Base-by-base conservation (phyloP, 1,284 basidiomycete species). In the Cystobasidium sp. region DNA sequence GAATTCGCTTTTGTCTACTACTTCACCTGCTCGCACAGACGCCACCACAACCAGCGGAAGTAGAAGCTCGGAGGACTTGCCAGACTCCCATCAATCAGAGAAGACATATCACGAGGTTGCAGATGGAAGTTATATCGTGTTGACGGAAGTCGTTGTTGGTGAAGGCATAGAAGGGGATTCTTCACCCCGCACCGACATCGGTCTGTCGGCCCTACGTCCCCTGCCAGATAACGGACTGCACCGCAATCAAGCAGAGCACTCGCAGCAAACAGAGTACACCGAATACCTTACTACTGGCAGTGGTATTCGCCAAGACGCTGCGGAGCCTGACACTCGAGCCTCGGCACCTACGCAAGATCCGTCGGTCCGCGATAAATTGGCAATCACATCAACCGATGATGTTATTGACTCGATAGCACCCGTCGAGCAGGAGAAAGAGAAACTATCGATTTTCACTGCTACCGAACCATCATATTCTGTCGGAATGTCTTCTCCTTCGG, bases 91-190 rank as follows among this genome's bases (percentile, higher is more conserved):
- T 16, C 5, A n/a, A 18, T 3, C 39, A 9, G 56, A 41, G 43
- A 59, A 41, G 20, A n/a, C n/a, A 18, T 59, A 43, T n/a, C 9
- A 41, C 18, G 37, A 59, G 20, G 22, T 24, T 22, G 12, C 12
- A 61, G 61, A 63, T 46, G 46, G 46, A 14, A 63, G 43, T n/a
- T 63, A 49, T 49, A 63, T 63, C 46, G 7, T 63, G 47, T 22
- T 63, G 43, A 63, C 61, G 9, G 46, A 63, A 37, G 44, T 49
- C 20, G 61, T 18, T 24, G 10, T 1, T 16, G 8, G 14, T 44
- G 59, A 41, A 12, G 41, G 44, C 9, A 9, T 12, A 6, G 61
- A 41, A 20, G 16, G 16, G 8, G 61, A 63, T 37, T 63, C 44
- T 12, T 24, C 4, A 3, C 18, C 10, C 22, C 3, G 10, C 4